phyloP scores from a whole-genome alignment of 768 basidiomycete genomes.

The Trametes cingulata region DNA sequence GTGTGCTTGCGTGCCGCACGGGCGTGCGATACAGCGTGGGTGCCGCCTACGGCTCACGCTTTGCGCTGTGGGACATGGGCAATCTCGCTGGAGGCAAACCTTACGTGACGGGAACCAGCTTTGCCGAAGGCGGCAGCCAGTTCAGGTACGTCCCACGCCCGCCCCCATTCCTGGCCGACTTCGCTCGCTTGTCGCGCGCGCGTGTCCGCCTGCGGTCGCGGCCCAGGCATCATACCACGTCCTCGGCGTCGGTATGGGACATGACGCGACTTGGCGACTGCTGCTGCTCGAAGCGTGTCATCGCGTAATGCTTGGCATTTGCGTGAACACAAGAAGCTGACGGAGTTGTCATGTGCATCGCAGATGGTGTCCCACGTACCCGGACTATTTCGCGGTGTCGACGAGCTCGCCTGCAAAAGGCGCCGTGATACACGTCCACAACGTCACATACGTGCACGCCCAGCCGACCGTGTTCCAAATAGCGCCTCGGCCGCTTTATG shows the following conservation, averaged over 20 bases:
- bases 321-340: neutral
- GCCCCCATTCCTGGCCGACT: neutral
- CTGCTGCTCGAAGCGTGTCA: no score
- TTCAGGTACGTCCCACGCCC: slow-evolving; percentile 55
- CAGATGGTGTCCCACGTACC: slow-evolving; percentile 78
- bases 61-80: slow-evolving; percentile 76
- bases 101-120: slow-evolving; percentile 56
- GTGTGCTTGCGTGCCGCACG: neutral
- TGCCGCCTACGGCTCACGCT: slow-evolving; percentile 69
- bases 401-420: slow-evolving; percentile 58
- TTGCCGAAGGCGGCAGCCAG: slow-evolving; percentile 62
- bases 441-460: slow-evolving; percentile 61
- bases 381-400: slow-evolving; percentile 79
- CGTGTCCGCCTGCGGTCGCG: neutral
- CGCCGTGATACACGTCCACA: slow-evolving; percentile 71
- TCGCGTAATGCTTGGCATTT: neutral
- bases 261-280: neutral
- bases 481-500: slow-evolving; percentile 59
- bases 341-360: neutral
- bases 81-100: slow-evolving; percentile 77
- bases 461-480: slow-evolving; percentile 62
- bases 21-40: slow-evolving; percentile 55
- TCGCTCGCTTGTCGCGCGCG: neutral
- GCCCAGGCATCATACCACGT: neutral
- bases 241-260: neutral